Base-by-base conservation (phyloP, 495 filamentous ascomycete genomes). In the Bacidia gigantensis region DNA sequence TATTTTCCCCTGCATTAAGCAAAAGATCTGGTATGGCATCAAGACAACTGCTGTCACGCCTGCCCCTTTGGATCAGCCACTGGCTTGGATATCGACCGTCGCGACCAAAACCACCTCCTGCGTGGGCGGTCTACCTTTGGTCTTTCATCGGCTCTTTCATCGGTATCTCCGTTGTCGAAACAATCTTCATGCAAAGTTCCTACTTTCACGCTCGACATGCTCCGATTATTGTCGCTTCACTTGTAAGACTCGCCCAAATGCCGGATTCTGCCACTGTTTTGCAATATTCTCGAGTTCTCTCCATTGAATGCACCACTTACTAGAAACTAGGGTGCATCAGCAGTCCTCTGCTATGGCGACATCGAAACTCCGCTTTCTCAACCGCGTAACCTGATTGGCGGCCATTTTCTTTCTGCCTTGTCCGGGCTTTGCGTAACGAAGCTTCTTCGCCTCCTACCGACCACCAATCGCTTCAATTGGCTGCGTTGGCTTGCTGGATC, bases 361-460 rank as follows among this genome's bases (percentile, higher is more conserved):
- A 82, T 92, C 58, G 76, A 84, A 17, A 87, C 86, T 0, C n/a
- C n/a, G n/a, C 77, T 95, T 26, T 76, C 87, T 0, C 87, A 94
- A 56, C 89, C 89, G 0, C 82, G 88, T 18, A 88, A 84, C 60
- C 70, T 77, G 7, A 66, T 95, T 29, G 56, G 86, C 17, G 83
- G 84, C 38, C 87, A 95, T 59, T 24, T 83, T 11, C 62, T 93
- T 47, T 73, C 82, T 1, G 77, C 83, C 18, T n/a, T 83, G 5
- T 68, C 83, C 35, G 87, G 87, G 12, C 71, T 88, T 9, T 62
- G 64, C 3, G 73, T 87, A 38, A 72, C 79, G n/a, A 89, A 90
- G 60, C 75, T 93, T 2, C 89, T 93, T 60, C 70, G 72, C 3
- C 59, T 87, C 23, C 75, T 67, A 11, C 64, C 71, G 0, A 53